These are phyloP conservation scores for Neurospora sp. DNA, from an alignment of 495 filamentous ascomycete genomes.

Conservation along the genomic window DNA sequence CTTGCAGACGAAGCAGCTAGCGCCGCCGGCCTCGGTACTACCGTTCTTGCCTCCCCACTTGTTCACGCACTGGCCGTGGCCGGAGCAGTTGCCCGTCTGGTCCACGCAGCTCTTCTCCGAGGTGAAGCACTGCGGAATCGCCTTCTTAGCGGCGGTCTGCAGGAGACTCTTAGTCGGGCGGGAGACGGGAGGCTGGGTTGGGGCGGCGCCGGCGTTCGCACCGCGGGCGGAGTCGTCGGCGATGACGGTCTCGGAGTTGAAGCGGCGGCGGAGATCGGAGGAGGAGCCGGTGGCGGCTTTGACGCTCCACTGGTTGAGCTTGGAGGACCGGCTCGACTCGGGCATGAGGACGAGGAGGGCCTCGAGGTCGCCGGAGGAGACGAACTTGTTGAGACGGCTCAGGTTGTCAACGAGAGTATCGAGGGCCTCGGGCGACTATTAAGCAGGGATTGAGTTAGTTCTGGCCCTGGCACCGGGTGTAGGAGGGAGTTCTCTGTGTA, in stretches of 20 bases:
- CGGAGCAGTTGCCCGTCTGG: conserved; percentile 61
- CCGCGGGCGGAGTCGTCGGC: conserved; percentile 10
- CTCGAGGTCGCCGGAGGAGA: conserved; percentile 30
- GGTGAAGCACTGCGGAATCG: conserved; percentile 52
- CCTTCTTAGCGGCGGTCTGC: conserved; percentile 4
- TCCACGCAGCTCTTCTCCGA: conserved; percentile 49
- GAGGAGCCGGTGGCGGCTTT: conserved; percentile 13
- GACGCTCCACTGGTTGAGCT: conserved; percentile 20
- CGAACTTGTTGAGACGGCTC: conserved; percentile 22
- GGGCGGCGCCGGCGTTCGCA: conserved; percentile 9
- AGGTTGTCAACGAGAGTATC: conserved; percentile 22
- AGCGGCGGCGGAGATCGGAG: conserved; percentile 28
- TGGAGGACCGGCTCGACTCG: conserved; percentile 26
- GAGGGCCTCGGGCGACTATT: conserved; percentile 22
- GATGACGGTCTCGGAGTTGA: conserved; percentile 23
- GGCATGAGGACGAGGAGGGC: conserved; percentile 36
- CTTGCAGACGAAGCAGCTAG: conserved; percentile 64
- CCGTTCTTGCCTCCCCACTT: conserved; percentile 35
- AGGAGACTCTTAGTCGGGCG: conserved; percentile 9
- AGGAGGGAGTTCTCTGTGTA: not conserved
- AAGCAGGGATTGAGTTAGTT: not conserved
- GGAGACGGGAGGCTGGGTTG: conserved; percentile 11
- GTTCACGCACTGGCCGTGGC: conserved; percentile 60
- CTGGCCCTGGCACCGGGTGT: not conserved
- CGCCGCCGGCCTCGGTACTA: conserved; percentile 16